These are phyloP conservation scores for Talaromyces stipitatus DNA, from an alignment of 495 filamentous ascomycete genomes.

Conservation along the genomic window DNA sequence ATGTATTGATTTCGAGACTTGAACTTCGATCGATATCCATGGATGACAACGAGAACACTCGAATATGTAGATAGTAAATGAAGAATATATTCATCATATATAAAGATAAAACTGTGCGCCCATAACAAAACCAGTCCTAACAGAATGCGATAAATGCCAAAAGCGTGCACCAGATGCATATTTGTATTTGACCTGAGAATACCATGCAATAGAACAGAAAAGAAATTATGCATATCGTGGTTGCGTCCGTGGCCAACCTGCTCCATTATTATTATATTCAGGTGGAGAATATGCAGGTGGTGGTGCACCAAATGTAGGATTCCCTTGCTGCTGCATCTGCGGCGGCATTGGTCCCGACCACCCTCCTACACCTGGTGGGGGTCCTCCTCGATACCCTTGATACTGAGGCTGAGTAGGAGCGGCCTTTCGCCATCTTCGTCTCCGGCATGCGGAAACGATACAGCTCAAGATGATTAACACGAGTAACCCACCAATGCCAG, in stretches of 20 bases:
- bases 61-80: too few relatives aligned
- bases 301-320: not conserved
- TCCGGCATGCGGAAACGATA: constrained; percentile 47
- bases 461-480: constrained; percentile 55
- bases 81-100: not conserved
- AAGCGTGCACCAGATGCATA: too few relatives aligned
- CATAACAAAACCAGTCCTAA: not conserved
- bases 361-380: not conserved
- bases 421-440: constrained; percentile 15
- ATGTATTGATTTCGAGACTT: too few relatives aligned
- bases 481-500: constrained; percentile 60
- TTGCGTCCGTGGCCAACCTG: not conserved
- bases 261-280: not conserved
- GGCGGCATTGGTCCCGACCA: constrained; percentile 5
- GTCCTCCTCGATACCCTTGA: not conserved
- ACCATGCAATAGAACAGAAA: not conserved
- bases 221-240: constrained; percentile 2
- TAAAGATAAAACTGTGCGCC: not conserved
- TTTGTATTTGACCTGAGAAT: too few relatives aligned
- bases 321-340: constrained; percentile 1
- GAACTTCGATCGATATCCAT: too few relatives aligned
- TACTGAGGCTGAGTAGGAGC: not conserved
- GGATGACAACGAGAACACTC: too few relatives aligned
- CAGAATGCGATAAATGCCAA: too few relatives aligned
- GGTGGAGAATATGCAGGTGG: not conserved